Conservation (phyloP, 345 rosid genomes). For the Salix arbutifolia region DNA sequence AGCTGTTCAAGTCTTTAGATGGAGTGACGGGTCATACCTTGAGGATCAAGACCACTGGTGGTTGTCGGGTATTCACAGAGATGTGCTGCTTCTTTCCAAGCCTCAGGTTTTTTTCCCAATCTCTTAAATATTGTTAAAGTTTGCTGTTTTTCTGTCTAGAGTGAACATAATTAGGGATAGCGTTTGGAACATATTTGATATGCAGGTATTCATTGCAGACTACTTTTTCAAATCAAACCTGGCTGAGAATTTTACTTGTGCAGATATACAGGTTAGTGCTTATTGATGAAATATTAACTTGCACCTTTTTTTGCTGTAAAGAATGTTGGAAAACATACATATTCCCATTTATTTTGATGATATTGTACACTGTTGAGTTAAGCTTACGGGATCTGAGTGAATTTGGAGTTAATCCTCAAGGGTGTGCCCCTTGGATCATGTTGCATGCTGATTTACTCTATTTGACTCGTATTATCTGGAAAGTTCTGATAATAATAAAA, state of each 20-base stretch:
- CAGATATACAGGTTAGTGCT: slow-evolving; percentile 65
- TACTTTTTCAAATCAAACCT: slow-evolving; percentile 78
- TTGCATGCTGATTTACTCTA: neutral
- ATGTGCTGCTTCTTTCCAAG: slow-evolving; percentile 93
- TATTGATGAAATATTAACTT: neutral
- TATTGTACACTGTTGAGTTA: neutral
- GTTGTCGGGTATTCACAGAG: slow-evolving; percentile 95
- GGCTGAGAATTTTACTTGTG: slow-evolving; percentile 57
- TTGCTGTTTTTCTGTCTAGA: neutral
- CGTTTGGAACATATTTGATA: slow-evolving; percentile 1
- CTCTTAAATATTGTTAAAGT: neutral
- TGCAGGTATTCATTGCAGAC: slow-evolving; percentile 93
- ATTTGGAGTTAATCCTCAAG: neutral
- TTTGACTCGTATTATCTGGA: neutral
- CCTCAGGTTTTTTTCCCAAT: slow-evolving; percentile 56
- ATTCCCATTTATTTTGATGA: neutral
- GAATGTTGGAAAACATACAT: neutral
- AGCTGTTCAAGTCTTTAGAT: slow-evolving; percentile 95
- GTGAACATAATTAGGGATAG: neutral
- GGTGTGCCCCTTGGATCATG: neutral
- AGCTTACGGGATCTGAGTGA: neutral
- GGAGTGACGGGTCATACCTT: slow-evolving; percentile 99
- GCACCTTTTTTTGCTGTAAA: neutral
- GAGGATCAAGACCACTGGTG: slow-evolving; percentile 99
- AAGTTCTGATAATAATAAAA: neutral